Evolutionary conservation across 2,329 filamentous ascomycete genomes (phyloP).

Genomic region (Fusarium heterosporum): DNA sequence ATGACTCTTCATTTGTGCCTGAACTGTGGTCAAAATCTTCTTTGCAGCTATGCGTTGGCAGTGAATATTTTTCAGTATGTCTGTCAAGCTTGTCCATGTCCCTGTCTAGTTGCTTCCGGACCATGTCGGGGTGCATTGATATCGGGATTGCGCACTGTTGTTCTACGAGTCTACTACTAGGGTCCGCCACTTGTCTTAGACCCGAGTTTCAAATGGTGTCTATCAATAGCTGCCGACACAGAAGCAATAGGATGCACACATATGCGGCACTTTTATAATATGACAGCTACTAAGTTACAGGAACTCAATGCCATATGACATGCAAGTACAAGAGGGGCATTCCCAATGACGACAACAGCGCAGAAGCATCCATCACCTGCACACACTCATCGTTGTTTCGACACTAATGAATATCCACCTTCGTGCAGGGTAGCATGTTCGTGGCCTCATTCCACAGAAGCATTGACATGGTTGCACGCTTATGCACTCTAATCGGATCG

Average conservation of each 20-base stretch:
- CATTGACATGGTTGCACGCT: slow-evolving; percentile 17
- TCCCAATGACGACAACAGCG: neutral
- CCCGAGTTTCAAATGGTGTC: slow-evolving; percentile 17
- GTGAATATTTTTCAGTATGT: neutral
- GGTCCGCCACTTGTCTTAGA: slow-evolving; percentile 32
- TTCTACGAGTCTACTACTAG: slow-evolving; percentile 11
- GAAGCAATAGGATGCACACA: slow-evolving; percentile 12
- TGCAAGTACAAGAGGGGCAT: neutral
- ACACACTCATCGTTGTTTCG: slow-evolving; percentile 10
- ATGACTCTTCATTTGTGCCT: slow-evolving; percentile 36
- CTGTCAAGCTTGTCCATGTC: neutral
- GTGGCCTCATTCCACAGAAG: slow-evolving; percentile 20
- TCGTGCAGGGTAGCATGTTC: slow-evolving; percentile 30
- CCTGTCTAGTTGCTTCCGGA: slow-evolving; percentile 6
- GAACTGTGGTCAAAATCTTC: slow-evolving; percentile 12
- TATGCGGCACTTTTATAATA: slow-evolving; percentile 11
- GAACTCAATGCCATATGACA: neutral
- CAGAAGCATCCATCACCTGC: slow-evolving; percentile 20
- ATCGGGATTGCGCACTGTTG: slow-evolving; percentile 12
- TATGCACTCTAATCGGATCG: slow-evolving; percentile 7
- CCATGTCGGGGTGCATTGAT: slow-evolving; percentile 18
- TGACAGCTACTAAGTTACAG: slow-evolving; percentile 1
- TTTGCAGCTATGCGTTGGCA: slow-evolving; percentile 18
- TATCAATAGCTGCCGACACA: slow-evolving; percentile 25
- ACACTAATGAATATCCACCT: slow-evolving; percentile 13